Conservation (phyloP, 257 asterid species). For the Penstemon newberryi region DNA sequence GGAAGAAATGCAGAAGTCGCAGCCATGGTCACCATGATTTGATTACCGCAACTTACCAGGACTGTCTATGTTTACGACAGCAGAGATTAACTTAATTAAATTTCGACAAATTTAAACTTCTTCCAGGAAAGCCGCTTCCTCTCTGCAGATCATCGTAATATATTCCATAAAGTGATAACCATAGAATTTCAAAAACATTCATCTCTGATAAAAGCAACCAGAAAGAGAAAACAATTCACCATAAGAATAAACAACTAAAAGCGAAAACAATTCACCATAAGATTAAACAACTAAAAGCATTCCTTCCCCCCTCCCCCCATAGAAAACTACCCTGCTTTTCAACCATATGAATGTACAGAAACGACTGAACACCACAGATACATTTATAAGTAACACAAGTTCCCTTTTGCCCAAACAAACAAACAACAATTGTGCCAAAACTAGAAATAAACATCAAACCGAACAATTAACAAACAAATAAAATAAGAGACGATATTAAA, state of each 20-base stretch:
- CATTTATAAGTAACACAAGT: neutral
- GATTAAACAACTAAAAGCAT: neutral
- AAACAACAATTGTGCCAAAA: neutral
- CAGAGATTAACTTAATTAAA: conserved; percentile 18
- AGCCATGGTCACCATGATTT: conserved; percentile 74
- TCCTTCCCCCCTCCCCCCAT: neutral
- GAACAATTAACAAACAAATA: neutral
- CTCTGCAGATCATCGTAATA: conserved; percentile 30
- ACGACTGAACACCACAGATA: neutral
- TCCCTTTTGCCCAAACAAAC: neutral
- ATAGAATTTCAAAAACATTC: neutral
- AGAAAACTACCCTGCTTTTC: neutral
- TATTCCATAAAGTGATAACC: neutral
- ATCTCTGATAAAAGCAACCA: neutral
- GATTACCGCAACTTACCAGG: conserved; percentile 18
- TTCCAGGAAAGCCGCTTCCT: conserved; percentile 20
- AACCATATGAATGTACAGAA: neutral
- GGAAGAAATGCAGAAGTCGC: conserved; percentile 72
- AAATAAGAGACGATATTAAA: conserved; percentile 7
- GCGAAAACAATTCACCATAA: neutral
- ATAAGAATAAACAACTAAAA: neutral
- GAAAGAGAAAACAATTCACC: neutral
- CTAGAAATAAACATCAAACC: neutral
- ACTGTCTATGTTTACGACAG: conserved; percentile 1
- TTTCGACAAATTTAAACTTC: conserved; percentile 18